These are phyloP conservation scores for Pseudoperonospora humuli DNA, from an alignment of 352 stramenopile species.

Conservation along the genomic window DNA sequence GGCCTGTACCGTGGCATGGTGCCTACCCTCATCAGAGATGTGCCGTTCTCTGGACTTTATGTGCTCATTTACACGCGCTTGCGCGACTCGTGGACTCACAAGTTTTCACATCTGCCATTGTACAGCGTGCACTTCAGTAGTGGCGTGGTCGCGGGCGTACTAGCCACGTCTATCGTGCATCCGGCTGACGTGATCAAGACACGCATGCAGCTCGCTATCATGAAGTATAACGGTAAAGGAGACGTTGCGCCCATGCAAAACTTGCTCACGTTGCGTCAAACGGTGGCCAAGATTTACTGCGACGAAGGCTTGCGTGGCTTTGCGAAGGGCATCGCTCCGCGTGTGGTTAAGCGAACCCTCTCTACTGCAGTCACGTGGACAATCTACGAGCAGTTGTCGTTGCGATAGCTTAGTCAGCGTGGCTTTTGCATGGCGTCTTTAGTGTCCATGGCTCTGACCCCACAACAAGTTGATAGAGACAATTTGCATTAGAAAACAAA, in stretches of 20 bases:
- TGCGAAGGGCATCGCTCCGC: conserved; percentile 89
- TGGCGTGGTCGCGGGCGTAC: conserved; percentile 61
- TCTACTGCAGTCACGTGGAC: conserved; percentile 99
- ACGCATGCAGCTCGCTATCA: conserved; percentile 79
- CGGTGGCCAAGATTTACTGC: conserved; percentile 76
- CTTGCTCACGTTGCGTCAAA: conserved; percentile 55
- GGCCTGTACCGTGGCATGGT: conserved; percentile 83
- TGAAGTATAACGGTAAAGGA: conserved; percentile 25
- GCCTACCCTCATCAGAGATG: conserved; percentile 78
- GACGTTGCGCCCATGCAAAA: conserved; percentile 35
- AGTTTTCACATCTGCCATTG: conserved; percentile 35
- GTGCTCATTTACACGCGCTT: conserved; percentile 80
- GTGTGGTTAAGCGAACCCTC: conserved; percentile 94
- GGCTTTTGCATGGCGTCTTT: not conserved
- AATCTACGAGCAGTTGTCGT: conserved; percentile 93
- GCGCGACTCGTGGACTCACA: conserved; percentile 34
- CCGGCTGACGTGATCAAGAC: conserved; percentile 85
- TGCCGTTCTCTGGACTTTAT: conserved; percentile 85
- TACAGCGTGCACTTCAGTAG: conserved; percentile 76
- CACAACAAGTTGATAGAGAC: conserved; percentile 24
- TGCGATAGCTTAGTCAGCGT: conserved; percentile 26
- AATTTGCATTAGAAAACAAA: conserved; percentile 22
- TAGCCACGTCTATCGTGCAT: conserved; percentile 80
- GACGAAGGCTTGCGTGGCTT: conserved; percentile 92
- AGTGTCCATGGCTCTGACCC: not conserved